Conservation (phyloP, 2,329 filamentous ascomycete species). For the Cladosporium sphaerospermum region DNA sequence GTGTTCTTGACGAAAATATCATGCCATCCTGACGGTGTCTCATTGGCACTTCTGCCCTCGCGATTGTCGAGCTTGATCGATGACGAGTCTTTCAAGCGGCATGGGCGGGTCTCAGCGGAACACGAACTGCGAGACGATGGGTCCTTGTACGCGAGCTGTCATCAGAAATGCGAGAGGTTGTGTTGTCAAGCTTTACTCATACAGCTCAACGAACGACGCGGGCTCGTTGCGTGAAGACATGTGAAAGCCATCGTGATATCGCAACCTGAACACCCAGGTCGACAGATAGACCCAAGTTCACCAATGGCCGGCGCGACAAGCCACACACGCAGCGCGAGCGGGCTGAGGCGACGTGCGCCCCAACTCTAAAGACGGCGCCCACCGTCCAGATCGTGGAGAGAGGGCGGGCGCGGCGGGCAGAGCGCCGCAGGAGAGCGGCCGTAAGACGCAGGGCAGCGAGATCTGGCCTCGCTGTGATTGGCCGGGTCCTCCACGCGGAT, state of each 20-base stretch:
- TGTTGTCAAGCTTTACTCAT: too few species aligned
- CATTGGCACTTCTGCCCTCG: too few species aligned
- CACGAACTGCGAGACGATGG: too few species aligned
- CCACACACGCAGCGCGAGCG: not conserved
- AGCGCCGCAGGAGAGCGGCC: not conserved
- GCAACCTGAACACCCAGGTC: not conserved
- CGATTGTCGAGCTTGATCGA: too few species aligned
- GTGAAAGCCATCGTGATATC: not conserved
- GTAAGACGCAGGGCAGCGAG: not conserved
- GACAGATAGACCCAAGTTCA: not conserved
- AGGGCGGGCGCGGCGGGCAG: not conserved
- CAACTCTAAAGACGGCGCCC: slow-evolving; percentile 6
- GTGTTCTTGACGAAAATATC: too few species aligned
- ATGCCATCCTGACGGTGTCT: too few species aligned
- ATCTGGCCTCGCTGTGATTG: slow-evolving; percentile 7
- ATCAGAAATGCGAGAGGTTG: too few species aligned
- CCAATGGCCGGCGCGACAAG: not conserved
- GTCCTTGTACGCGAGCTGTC: too few species aligned
- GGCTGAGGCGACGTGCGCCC: slow-evolving; percentile 6
- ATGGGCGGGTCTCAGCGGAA: too few species aligned
- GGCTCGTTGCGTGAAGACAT: not conserved
- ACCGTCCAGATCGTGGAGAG: slow-evolving; percentile 10
- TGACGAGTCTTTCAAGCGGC: too few species aligned
- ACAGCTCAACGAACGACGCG: too few species aligned
- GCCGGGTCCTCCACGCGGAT: not conserved